Conservation (phyloP, 2,329 filamentous ascomycete species). For the Colletotrichum euphorbiae region DNA sequence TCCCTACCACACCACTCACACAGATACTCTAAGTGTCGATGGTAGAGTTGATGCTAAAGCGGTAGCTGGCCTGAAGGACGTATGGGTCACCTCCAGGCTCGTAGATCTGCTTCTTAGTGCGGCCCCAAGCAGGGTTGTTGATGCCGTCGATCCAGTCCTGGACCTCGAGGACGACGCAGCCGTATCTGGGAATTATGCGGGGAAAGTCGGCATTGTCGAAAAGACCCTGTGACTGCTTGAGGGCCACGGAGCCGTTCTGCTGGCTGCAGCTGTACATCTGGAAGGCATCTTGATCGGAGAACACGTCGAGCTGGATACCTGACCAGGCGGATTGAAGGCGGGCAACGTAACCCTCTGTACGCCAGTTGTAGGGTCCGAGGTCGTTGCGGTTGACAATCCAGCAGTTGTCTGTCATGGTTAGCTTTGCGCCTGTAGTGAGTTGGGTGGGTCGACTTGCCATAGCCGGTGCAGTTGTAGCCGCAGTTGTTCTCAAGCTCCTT, state of each 20-base stretch:
- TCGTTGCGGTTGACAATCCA: conserved; percentile 74
- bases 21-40: conserved; percentile 5
- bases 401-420: conserved; percentile 67
- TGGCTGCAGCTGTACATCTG: conserved; percentile 89
- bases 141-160: conserved; percentile 95
- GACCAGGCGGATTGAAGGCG: conserved; percentile 79
- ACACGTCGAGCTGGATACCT: conserved; percentile 86
- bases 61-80: conserved; percentile 71
- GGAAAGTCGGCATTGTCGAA: conserved; percentile 65
- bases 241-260: conserved; percentile 76
- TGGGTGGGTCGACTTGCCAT: conserved; percentile 67
- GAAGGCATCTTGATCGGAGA: conserved; percentile 85
- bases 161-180: conserved; percentile 90
- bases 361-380: conserved; percentile 72
- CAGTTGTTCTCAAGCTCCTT: conserved; percentile 78
- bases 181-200: conserved; percentile 77
- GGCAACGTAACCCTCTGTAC: conserved; percentile 68
- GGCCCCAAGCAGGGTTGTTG: conserved; percentile 90
- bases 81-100: conserved; percentile 70
- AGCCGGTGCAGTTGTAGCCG: conserved; percentile 84
- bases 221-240: conserved; percentile 79
- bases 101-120: conserved; percentile 70
- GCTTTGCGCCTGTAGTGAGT: background rate
- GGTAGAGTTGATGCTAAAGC: conserved; percentile 63
- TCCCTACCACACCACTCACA: background rate